A percentile compares a stretch with the other conserved stretches of the same genome.
phyloP scores from a whole-genome alignment of 345 rosid species.

The Gossypium longicalyx region DNA sequence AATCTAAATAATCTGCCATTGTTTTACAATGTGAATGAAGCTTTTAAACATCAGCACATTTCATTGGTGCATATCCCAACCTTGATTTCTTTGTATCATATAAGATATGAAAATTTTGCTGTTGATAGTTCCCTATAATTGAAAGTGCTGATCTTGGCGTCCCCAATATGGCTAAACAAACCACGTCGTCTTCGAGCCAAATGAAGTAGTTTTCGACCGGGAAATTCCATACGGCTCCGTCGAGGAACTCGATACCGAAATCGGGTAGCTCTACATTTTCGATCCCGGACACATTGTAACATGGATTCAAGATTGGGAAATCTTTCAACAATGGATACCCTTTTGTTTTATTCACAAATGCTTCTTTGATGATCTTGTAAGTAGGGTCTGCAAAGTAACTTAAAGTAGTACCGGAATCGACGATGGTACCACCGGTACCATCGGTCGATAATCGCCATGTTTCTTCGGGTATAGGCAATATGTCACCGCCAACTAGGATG shows the following conservation, averaged over 20 bases:
- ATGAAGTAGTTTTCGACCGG: constrained; percentile 82
- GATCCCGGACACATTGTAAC: constrained; percentile 79
- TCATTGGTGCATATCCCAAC: constrained; percentile 73
- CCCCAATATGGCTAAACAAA: constrained; percentile 81
- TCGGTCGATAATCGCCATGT: constrained; percentile 61
- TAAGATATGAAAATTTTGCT: constrained; percentile 73
- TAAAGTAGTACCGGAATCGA: constrained; percentile 76
- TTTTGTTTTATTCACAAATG: constrained; percentile 53
- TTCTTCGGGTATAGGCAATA: constrained; percentile 55
- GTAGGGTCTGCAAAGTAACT: constrained; percentile 71
- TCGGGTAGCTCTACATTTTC: constrained; percentile 59
- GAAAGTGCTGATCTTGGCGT: constrained; percentile 74
- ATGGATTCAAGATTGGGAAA: constrained; percentile 62
- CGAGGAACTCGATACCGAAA: constrained; percentile 58
- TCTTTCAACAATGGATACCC: constrained; percentile 50
- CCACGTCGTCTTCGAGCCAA: constrained; percentile 48
- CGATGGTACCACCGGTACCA: constrained; percentile 78
- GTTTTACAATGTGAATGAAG: not conserved
- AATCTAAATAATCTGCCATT: not conserved
- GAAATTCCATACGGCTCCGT: constrained; percentile 86
- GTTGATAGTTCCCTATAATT: constrained; percentile 86
- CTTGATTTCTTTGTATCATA: constrained; percentile 73
- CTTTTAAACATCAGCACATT: constrained; percentile 56
- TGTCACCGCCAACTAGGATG: constrained; percentile 56
- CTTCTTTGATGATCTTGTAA: constrained; percentile 51